Evolutionary conservation across 768 basidiomycete species (phyloP), one percentile per base, ranked within the genome.

Genomic region (Calocybe cyanea): DNA sequence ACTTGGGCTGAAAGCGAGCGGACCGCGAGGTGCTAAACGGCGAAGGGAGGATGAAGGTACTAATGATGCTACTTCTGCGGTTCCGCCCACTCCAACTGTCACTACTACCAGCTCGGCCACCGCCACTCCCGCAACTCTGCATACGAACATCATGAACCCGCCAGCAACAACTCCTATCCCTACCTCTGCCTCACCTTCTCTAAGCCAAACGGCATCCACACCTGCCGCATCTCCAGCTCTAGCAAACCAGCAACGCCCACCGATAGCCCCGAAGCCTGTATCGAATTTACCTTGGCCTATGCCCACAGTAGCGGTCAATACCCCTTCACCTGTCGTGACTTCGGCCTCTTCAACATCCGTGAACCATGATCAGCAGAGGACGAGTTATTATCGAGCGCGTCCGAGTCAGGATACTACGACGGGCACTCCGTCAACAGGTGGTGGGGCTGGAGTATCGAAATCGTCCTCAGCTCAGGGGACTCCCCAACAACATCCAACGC

Each of bases 1-100:
- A n/a, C 62, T 92, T 14, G 84, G 85, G 8, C 68, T 92, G 38
- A 90, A 90, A 62, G 85, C 85, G 54, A 87, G 83, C 51, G 80
- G 85, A 1, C 50, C 56, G 7, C 37, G 56, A 20, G 56, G 56
- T 5, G 67, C 70, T 20, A 83, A 83, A 53, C 73, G 81, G 40
- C 69, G 77, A 36, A 53, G 56, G 10, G 56, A 52, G 28, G 41
- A 41, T 34, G 74, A 78, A 34, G 76, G 75, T 37, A 56, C 64
- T 18, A 67, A 72, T 2, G 65, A 65, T 13, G 48, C 54, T 20
- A 42, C 58, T 45, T 55, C 73, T 15, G 61, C 63, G 15, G 57
- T 68, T n/a, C 57, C 64, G 14, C 54, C 64, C 37, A 63, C 66
- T 41, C 62, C 66, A 3, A 51, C 53, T 50, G 45, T 49, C 38